Conservation (phyloP, 768 basidiomycete species). For the Leccinum sublutescens region DNA sequence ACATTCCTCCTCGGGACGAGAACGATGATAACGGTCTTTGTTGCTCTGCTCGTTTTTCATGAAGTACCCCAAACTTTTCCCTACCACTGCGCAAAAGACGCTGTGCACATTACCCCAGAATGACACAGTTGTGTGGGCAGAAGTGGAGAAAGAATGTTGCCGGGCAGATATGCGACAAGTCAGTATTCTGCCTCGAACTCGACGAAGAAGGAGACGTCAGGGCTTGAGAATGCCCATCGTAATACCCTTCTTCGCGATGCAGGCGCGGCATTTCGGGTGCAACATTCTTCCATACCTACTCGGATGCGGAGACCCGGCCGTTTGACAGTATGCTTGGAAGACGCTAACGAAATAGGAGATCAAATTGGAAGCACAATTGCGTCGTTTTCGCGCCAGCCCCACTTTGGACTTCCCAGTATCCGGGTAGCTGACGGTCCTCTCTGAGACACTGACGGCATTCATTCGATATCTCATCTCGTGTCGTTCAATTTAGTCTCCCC, state of each 20-base stretch:
- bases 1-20: conserved; percentile 18
- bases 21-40: conserved; percentile 17
- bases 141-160: conserved; percentile 21
- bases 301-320: too few relatives aligned
- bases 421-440: too few relatives aligned
- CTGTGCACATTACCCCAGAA: conserved; percentile 17
- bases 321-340: too few relatives aligned
- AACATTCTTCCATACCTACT: too few relatives aligned
- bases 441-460: too few relatives aligned
- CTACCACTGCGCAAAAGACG: conserved; percentile 4
- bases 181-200: conserved; percentile 1
- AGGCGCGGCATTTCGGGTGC: conserved; percentile 3
- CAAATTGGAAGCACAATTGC: too few relatives aligned
- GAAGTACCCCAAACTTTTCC: neutral
- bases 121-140: conserved; percentile 22
- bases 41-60: conserved; percentile 13
- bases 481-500: too few relatives aligned
- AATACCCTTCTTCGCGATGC: conserved; percentile 20
- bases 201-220: neutral
- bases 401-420: too few relatives aligned
- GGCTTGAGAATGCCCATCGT: conserved; percentile 5
- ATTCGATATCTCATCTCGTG: too few relatives aligned
- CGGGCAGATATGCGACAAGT: conserved; percentile 8
- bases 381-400: too few relatives aligned
- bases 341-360: too few relatives aligned